phyloP scores from a whole-genome alignment of 1,284 basidiomycete genomes.

The Papiliotrema terrestris region DNA sequence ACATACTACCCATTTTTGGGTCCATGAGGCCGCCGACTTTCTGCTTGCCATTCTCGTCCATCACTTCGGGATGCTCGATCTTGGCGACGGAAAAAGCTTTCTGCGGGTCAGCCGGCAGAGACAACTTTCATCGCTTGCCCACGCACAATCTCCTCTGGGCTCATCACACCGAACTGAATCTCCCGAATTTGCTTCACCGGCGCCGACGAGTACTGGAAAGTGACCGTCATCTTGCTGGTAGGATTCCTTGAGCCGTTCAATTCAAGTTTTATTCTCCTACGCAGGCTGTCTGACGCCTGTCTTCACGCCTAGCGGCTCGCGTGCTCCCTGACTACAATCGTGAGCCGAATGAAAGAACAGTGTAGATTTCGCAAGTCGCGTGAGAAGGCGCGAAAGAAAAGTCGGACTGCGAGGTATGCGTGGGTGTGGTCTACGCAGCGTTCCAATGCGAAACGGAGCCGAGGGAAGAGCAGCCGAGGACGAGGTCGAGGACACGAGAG shows the following conservation, averaged over 20 bases:
- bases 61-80: slow-evolving; percentile 96
- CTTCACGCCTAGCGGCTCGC: no score
- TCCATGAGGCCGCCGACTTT: slow-evolving; percentile 95
- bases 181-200: slow-evolving; percentile 92
- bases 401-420: not conserved
- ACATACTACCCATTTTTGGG: slow-evolving; percentile 83
- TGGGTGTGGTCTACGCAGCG: not conserved
- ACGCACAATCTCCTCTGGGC: slow-evolving; percentile 98
- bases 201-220: slow-evolving; percentile 76
- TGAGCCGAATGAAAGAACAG: no score
- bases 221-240: slow-evolving; percentile 38
- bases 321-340: no score
- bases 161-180: slow-evolving; percentile 98
- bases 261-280: no score
- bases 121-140: not conserved
- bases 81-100: slow-evolving; percentile 98
- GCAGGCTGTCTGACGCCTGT: no score
- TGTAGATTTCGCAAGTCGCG: not conserved
- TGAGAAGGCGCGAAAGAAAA: not conserved
- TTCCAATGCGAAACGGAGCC: not conserved
- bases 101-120: slow-evolving; percentile 50
- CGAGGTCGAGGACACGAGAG: not conserved
- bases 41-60: slow-evolving; percentile 87
- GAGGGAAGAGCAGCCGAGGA: not conserved
- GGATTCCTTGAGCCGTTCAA: no score